Conservation (phyloP, 2,329 filamentous ascomycete genomes). For the Penicillium paneum region DNA sequence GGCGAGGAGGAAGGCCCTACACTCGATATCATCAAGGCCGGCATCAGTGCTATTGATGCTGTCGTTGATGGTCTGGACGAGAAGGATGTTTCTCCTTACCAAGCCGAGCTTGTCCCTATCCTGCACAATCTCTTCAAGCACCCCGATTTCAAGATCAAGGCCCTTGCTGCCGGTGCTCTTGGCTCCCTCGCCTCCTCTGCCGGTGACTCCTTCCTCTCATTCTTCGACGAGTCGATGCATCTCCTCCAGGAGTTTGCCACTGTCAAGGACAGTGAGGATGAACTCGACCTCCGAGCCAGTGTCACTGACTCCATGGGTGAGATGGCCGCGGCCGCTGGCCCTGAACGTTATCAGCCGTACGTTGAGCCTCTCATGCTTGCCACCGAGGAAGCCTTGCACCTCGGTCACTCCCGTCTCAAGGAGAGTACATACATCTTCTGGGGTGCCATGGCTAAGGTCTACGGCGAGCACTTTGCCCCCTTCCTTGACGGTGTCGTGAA, state of each 20-base stretch:
- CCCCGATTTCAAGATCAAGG: conserved; percentile 84
- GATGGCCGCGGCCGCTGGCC: conserved; percentile 83
- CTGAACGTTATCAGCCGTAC: conserved; percentile 83
- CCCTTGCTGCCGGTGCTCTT: conserved; percentile 80
- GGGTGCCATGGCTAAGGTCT: conserved; percentile 91
- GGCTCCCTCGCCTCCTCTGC: conserved; percentile 87
- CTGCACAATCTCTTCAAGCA: conserved; percentile 81
- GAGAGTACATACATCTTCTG: conserved; percentile 98
- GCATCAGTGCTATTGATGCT: conserved; percentile 86
- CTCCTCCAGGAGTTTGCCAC: conserved; percentile 79
- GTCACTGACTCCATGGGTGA: conserved; percentile 92
- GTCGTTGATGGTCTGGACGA: conserved; percentile 76
- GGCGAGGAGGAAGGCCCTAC: conserved; percentile 68
- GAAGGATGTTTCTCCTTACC: conserved; percentile 76
- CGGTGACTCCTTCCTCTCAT: conserved; percentile 80
- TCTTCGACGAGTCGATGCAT: conserved; percentile 86
- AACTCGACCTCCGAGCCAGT: conserved; percentile 82
- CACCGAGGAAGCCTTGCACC: conserved; percentile 82
- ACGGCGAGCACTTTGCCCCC: conserved; percentile 61
- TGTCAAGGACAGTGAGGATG: conserved; percentile 84
- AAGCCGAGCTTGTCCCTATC: conserved; percentile 76
- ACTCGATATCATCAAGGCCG: conserved; percentile 81
- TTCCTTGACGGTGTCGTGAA: conserved; percentile 49
- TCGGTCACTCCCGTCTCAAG: conserved; percentile 85
- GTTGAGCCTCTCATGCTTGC: conserved; percentile 87